Evolutionary conservation across 768 basidiomycete genomes (phyloP).

Genomic region (Cystobasidium tubakii): DNA sequence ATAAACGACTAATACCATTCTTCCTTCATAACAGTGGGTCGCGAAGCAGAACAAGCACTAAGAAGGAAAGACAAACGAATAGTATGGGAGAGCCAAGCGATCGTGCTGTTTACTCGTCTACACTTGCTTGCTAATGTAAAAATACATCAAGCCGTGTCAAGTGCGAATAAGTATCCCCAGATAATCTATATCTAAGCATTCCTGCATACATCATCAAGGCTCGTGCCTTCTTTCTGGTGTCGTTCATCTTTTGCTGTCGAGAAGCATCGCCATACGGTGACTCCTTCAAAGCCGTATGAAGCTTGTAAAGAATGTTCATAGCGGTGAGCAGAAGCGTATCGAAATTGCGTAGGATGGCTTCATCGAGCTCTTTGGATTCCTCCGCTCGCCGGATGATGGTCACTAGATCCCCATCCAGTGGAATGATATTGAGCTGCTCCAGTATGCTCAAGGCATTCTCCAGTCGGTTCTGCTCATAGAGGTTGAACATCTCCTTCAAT

Average conservation of each 20-base stretch:
- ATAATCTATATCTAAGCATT: slow-evolving; percentile 80
- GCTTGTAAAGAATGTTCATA: slow-evolving; percentile 81
- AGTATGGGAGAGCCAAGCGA: background rate
- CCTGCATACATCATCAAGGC: slow-evolving; percentile 77
- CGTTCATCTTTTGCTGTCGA: slow-evolving; percentile 65
- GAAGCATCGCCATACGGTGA: slow-evolving; percentile 67
- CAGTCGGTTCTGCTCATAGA: slow-evolving; percentile 63
- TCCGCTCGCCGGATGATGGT: slow-evolving; percentile 80
- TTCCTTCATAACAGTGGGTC: background rate
- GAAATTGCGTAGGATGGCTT: slow-evolving; percentile 76
- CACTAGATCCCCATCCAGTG: slow-evolving; percentile 74
- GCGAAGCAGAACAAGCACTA: slow-evolving; percentile 1
- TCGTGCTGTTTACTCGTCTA: background rate
- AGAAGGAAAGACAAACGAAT: background rate
- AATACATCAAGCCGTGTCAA: slow-evolving; percentile 73
- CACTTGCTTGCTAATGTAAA: slow-evolving; percentile 35
- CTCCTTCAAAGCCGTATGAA: slow-evolving; percentile 70
- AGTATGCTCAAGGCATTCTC: slow-evolving; percentile 80
- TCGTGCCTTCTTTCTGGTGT: slow-evolving; percentile 71
- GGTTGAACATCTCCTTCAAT: slow-evolving; percentile 72
- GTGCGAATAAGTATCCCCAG: slow-evolving; percentile 81
- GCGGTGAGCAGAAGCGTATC: slow-evolving; percentile 79
- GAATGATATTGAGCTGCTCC: slow-evolving; percentile 79
- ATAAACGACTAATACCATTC: background rate
- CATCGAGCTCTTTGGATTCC: slow-evolving; percentile 81